Conservation (phyloP, 306 rosid genomes). For the Fagus sylvatica region DNA sequence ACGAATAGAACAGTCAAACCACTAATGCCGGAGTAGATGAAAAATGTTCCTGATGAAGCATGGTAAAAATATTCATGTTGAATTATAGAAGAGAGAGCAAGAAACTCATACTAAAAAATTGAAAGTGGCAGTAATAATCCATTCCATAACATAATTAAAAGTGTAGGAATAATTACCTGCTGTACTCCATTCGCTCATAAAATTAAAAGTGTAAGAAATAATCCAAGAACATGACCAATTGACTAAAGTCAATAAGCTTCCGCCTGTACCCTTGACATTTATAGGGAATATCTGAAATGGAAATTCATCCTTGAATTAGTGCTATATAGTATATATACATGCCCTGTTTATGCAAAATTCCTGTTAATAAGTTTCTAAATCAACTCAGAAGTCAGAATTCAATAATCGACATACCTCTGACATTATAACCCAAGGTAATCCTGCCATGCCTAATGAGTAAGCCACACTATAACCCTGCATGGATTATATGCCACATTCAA, state of each 20-base stretch:
- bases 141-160: no score
- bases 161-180: constrained; percentile 20
- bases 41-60: constrained; percentile 32
- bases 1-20: constrained; percentile 30
- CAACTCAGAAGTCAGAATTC: no score
- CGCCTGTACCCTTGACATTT: constrained; percentile 48
- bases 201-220: constrained; percentile 29
- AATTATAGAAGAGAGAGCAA: neutral
- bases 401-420: constrained; percentile 19
- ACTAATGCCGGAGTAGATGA: constrained; percentile 26
- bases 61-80: neutral
- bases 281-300: constrained; percentile 34
- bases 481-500: neutral
- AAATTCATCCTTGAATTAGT: neutral
- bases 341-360: no score
- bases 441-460: constrained; percentile 24
- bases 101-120: no score
- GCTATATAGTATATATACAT: no score
- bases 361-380: no score
- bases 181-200: constrained; percentile 45
- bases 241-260: constrained; percentile 36
- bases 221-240: constrained; percentile 44
- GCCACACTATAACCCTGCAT: constrained; percentile 1
- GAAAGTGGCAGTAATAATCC: no score
- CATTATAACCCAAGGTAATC: constrained; percentile 30